phyloP scores from a whole-genome alignment of 106 monocot genomes.

The Ottelia alismoides region DNA sequence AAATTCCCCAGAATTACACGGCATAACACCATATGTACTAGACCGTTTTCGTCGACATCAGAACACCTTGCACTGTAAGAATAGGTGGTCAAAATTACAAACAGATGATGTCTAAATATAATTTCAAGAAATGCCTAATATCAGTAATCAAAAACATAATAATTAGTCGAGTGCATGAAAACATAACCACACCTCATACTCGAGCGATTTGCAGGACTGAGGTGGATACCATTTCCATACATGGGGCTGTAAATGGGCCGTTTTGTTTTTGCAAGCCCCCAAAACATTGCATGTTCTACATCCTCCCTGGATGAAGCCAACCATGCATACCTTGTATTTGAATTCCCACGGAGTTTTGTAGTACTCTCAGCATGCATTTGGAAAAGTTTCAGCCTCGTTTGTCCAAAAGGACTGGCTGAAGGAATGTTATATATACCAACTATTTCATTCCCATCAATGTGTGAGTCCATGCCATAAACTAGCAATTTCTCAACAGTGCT shows the following conservation, averaged over 20 bases:
- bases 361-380: constrained; percentile 49
- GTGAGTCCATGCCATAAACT: constrained; percentile 41
- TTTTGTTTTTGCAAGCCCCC: constrained; percentile 29
- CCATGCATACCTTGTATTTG: constrained; percentile 93
- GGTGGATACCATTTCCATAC: constrained; percentile 44
- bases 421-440: constrained; percentile 44
- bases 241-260: constrained; percentile 11
- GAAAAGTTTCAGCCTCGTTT: constrained; percentile 39
- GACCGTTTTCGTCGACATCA: constrained; percentile 57
- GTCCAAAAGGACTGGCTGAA: constrained; percentile 23
- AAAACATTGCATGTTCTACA: constrained; percentile 42
- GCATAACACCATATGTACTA: constrained; percentile 52
- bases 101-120: neutral
- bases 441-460: constrained; percentile 50
- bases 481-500: constrained; percentile 50
- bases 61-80: constrained; percentile 34
- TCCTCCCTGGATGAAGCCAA: constrained; percentile 46
- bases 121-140: no score
- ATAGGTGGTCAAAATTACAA: neutral
- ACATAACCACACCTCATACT: constrained; percentile 34
- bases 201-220: constrained; percentile 46
- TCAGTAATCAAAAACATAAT: neutral
- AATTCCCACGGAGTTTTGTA: constrained; percentile 38
- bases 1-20: constrained; percentile 66
- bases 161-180: constrained; percentile 1